Conservation (phyloP, 1,284 basidiomycete genomes). For the Ceratobasidium sp. region DNA sequence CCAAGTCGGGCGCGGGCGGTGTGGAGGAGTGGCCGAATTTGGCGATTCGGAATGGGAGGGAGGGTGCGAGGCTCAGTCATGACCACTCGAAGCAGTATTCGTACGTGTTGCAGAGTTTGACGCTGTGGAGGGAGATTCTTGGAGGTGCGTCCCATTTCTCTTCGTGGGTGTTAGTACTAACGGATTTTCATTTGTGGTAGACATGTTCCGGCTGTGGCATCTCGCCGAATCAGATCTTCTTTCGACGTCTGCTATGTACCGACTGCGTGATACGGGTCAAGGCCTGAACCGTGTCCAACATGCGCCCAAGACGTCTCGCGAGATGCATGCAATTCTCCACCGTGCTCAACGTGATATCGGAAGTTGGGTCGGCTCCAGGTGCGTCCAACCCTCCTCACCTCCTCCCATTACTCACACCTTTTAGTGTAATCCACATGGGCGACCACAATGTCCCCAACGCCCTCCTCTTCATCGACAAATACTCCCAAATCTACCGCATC, state of each 20-base stretch:
- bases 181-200: conserved; percentile 54
- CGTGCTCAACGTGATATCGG: conserved; percentile 81
- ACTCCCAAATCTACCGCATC: conserved; percentile 87
- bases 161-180: background rate
- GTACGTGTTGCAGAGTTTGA: conserved; percentile 83
- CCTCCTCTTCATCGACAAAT: conserved; percentile 85
- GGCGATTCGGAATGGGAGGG: conserved; percentile 78
- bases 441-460: conserved; percentile 90
- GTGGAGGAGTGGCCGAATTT: conserved; percentile 33
- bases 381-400: conserved; percentile 58
- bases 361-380: conserved; percentile 75
- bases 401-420: conserved; percentile 57
- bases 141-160: conserved; percentile 63
- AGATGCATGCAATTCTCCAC: conserved; percentile 84
- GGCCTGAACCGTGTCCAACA: conserved; percentile 84
- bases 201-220: conserved; percentile 86
- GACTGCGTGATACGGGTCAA: conserved; percentile 82
- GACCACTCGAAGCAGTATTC: conserved; percentile 83
- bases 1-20: background rate
- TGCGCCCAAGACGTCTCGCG: conserved; percentile 81
- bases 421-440: conserved; percentile 47
- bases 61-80: conserved; percentile 79
- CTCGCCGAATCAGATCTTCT: conserved; percentile 79
- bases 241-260: conserved; percentile 75
- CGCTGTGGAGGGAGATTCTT: conserved; percentile 82